Evolutionary conservation across 768 basidiomycete species (phyloP).

Genomic region (Kwoniella sp.): DNA sequence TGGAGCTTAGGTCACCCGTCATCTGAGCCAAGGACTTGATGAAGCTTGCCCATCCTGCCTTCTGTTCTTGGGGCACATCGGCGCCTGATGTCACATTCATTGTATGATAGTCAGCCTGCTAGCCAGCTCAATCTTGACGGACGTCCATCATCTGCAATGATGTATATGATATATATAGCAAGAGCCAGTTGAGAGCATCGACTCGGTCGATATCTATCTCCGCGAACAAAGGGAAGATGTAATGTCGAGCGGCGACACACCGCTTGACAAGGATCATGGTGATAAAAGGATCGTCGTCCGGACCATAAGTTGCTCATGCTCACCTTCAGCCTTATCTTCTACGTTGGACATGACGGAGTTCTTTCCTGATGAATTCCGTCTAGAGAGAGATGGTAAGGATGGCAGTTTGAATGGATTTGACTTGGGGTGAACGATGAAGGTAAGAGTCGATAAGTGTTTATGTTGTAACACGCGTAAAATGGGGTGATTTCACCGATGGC

Average conservation of each 20-base stretch:
- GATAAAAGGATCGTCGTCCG: not conserved
- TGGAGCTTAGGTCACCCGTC: conserved; percentile 76
- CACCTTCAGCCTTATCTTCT: conserved; percentile 19
- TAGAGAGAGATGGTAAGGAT: conserved; percentile 1
- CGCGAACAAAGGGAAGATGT: conserved; percentile 1
- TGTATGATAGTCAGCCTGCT: not conserved
- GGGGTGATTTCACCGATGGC: not conserved
- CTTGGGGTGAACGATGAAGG: not conserved
- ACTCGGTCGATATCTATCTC: not conserved
- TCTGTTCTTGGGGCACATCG: conserved; percentile 77
- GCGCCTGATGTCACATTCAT: conserved; percentile 33
- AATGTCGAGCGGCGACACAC: not conserved
- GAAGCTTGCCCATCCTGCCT: conserved; percentile 85
- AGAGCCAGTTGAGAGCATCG: too few relatives aligned
- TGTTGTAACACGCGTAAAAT: too few relatives aligned
- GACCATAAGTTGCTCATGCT: not conserved
- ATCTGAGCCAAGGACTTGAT: conserved; percentile 83
- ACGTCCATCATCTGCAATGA: not conserved
- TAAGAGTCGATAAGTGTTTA: too few relatives aligned
- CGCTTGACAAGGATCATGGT: not conserved
- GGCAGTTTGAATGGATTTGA: conserved; percentile 9
- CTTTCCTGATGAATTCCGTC: conserved; percentile 7
- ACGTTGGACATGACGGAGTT: conserved; percentile 3
- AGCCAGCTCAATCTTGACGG: not conserved
- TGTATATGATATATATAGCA: too few relatives aligned